Evolutionary conservation across 2,329 filamentous ascomycete species (phyloP).

Genomic region (Cladorrhinum sp.): DNA sequence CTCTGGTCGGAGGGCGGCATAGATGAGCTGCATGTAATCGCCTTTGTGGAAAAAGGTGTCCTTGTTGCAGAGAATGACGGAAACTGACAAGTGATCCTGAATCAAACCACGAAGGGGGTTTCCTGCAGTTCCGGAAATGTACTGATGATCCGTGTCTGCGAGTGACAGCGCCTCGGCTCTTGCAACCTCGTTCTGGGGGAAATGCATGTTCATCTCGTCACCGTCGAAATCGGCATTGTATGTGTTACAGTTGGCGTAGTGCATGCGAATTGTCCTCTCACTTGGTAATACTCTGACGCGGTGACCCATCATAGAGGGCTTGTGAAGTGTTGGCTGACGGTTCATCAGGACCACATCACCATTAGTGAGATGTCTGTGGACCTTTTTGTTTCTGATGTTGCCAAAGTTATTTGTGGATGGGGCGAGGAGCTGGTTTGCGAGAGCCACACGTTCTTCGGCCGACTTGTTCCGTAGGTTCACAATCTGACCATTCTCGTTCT

Average conservation of each 20-base stretch:
- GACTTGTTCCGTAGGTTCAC: slow-evolving; percentile 85
- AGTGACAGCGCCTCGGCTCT: slow-evolving; percentile 89
- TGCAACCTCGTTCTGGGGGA: slow-evolving; percentile 94
- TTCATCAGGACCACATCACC: slow-evolving; percentile 99
- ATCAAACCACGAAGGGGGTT: slow-evolving; percentile 94
- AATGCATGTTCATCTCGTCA: slow-evolving; percentile 99
- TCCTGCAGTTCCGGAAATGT: slow-evolving; percentile 88
- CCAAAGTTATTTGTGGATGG: slow-evolving; percentile 72
- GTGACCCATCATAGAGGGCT: slow-evolving; percentile 99
- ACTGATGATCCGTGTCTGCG: slow-evolving; percentile 96
- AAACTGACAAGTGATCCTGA: slow-evolving; percentile 97
- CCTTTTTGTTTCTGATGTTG: slow-evolving; percentile 87
- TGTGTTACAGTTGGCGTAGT: slow-evolving; percentile 99
- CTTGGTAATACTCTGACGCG: slow-evolving; percentile 86
- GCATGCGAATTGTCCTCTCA: slow-evolving; percentile 98
- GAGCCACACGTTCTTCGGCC: slow-evolving; percentile 77
- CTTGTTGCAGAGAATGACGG: slow-evolving; percentile 82
- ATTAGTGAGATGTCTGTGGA: slow-evolving; percentile 91
- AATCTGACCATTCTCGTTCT: slow-evolving; percentile 92
- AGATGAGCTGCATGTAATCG: slow-evolving; percentile 91
- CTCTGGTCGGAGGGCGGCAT: slow-evolving; percentile 84
- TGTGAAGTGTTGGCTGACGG: slow-evolving; percentile 94
- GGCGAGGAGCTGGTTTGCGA: slow-evolving; percentile 90
- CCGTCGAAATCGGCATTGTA: slow-evolving; percentile 99
- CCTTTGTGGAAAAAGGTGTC: slow-evolving; percentile 87